These are phyloP conservation scores for Elaeagnus macrophylla DNA, from an alignment of 306 rosid genomes.

Conservation along the genomic window DNA sequence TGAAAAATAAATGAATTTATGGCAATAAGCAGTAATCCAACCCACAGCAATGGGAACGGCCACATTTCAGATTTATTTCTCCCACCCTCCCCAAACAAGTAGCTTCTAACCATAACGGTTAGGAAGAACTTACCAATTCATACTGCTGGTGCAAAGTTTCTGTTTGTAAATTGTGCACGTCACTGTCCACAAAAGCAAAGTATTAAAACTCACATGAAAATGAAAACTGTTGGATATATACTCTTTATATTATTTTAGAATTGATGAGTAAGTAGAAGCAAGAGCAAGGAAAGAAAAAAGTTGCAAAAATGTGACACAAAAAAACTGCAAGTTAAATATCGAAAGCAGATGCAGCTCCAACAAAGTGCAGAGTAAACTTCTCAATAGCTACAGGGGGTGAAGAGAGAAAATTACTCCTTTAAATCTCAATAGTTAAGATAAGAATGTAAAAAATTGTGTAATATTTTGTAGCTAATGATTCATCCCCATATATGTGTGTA, in stretches of 20 bases:
- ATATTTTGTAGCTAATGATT: no score
- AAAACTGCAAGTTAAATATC: background rate
- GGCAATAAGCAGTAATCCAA: background rate
- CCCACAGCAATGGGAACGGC: background rate
- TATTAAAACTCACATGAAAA: conserved; percentile 5
- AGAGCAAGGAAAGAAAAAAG: background rate
- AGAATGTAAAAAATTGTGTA: no score
- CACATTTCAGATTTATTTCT: background rate
- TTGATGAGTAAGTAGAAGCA: background rate
- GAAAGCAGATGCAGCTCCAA: background rate
- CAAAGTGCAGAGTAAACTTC: no score
- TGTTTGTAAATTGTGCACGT: conserved; percentile 58
- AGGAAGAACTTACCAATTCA: conserved; percentile 53
- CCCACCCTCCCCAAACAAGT: background rate
- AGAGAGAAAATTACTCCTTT: no score
- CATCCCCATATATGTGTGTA: no score
- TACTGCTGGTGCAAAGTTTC: conserved; percentile 84
- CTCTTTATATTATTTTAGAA: background rate
- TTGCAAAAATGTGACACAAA: background rate
- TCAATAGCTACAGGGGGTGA: no score
- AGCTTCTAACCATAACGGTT: conserved; percentile 4
- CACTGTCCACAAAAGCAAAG: conserved; percentile 49
- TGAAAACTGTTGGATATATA: background rate
- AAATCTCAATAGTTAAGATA: no score
- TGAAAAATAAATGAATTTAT: background rate